These are phyloP conservation scores for Gossypium stocksii DNA, from an alignment of 345 rosid genomes.

Conservation along the genomic window DNA sequence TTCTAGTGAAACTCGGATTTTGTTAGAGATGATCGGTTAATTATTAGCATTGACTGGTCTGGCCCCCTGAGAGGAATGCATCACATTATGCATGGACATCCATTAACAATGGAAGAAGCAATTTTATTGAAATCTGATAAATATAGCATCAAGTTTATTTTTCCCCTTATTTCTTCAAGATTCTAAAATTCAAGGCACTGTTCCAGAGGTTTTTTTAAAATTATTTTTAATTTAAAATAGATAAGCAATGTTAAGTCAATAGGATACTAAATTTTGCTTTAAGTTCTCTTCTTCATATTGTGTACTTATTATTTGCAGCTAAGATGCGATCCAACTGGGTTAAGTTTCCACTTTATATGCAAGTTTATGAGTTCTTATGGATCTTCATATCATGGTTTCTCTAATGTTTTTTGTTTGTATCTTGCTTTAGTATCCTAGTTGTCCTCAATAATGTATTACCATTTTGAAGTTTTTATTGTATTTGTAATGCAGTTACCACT, in stretches of 20 bases:
- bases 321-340: not conserved
- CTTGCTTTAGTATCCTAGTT: not conserved
- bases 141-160: too few species aligned
- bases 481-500: not conserved
- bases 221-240: not conserved
- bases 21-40: too few species aligned
- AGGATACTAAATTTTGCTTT: not conserved
- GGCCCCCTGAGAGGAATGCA: too few species aligned
- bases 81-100: too few species aligned
- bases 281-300: not conserved
- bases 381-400: not conserved
- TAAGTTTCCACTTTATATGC: not conserved
- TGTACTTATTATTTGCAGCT: not conserved
- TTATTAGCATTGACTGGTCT: too few species aligned
- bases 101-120: too few species aligned
- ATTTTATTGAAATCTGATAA: too few species aligned
- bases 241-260: not conserved
- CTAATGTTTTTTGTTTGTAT: not conserved
- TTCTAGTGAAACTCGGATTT: too few species aligned
- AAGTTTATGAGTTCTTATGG: not conserved
- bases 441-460: not conserved
- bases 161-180: too few species aligned
- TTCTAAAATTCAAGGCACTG: too few species aligned
- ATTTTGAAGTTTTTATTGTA: not conserved
- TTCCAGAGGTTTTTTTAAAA: not conserved